Conservation (phyloP, 768 basidiomycete genomes). For the Lentinula detonsa region DNA sequence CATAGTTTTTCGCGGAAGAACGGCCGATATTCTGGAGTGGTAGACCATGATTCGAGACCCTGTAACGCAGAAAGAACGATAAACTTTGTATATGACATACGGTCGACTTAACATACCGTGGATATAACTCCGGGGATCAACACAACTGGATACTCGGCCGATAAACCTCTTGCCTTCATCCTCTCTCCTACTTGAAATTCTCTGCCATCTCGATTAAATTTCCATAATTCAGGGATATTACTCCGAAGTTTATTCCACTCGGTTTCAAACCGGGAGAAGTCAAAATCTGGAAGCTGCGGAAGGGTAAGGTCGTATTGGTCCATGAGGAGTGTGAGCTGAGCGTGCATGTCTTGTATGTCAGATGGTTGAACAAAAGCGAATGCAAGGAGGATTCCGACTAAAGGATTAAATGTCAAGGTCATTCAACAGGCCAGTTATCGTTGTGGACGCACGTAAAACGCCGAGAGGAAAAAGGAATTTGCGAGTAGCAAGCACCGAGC, state of each 20-base stretch:
- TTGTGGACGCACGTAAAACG: constrained; percentile 43
- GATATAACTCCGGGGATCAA: constrained; percentile 90
- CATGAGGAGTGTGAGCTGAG: constrained; percentile 58
- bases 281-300: constrained; percentile 56
- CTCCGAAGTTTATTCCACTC: constrained; percentile 67
- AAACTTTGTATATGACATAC: neutral
- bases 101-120: constrained; percentile 43
- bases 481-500: constrained; percentile 17
- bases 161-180: constrained; percentile 57
- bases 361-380: constrained; percentile 61
- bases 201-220: constrained; percentile 71
- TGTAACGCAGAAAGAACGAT: constrained; percentile 16
- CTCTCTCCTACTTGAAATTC: constrained; percentile 75
- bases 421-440: constrained; percentile 1
- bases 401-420: constrained; percentile 5
- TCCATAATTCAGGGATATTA: constrained; percentile 78
- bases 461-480: constrained; percentile 72
- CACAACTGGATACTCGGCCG: constrained; percentile 72
- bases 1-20: constrained; percentile 91
- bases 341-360: constrained; percentile 64
- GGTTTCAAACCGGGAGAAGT: constrained; percentile 60
- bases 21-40: constrained; percentile 71
- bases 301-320: constrained; percentile 67
- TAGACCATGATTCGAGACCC: constrained; percentile 93
- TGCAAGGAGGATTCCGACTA: constrained; percentile 64